Evolutionary conservation across 202 grass and related monocot genomes (phyloP).

Genomic region (Zoysia matrella): DNA sequence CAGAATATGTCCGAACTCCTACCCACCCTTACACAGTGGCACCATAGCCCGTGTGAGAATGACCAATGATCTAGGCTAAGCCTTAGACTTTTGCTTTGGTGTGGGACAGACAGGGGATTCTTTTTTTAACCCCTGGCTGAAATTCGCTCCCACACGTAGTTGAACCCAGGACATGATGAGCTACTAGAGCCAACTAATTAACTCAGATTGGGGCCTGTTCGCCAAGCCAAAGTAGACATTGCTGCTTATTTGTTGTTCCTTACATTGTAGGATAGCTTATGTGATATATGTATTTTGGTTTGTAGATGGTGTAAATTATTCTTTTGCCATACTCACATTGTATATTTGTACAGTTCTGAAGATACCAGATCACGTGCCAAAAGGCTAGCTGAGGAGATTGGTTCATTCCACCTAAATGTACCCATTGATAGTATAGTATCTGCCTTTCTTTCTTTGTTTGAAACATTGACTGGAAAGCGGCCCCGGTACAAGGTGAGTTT

Average conservation of each 20-base stretch:
- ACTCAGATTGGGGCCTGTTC: too few species aligned
- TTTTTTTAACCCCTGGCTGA: too few species aligned
- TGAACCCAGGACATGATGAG: too few species aligned
- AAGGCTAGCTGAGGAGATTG: conserved; percentile 81
- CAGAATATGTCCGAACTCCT: too few species aligned
- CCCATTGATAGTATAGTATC: conserved; percentile 85
- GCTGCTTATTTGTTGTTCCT: conserved; percentile 3
- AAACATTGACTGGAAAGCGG: conserved; percentile 75
- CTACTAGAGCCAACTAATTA: too few species aligned
- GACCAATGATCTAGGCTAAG: too few species aligned
- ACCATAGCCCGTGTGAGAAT: too few species aligned
- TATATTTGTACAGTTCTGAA: conserved; percentile 71
- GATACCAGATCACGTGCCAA: conserved; percentile 89
- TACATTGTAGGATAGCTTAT: conserved; percentile 25
- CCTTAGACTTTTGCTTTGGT: too few species aligned
- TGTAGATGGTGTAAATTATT: conserved; percentile 32
- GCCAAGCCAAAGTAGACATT: not conserved
- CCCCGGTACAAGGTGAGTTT: conserved; percentile 78
- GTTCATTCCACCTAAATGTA: conserved; percentile 82
- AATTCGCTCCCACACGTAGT: too few species aligned
- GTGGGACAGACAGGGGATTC: too few species aligned
- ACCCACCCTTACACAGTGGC: too few species aligned
- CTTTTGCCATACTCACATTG: conserved; percentile 26
- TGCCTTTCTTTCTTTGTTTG: conserved; percentile 86
- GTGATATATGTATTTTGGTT: conserved; percentile 20